phyloP scores from a whole-genome alignment of 2,329 filamentous ascomycete species.

The Apiospora aurea region DNA sequence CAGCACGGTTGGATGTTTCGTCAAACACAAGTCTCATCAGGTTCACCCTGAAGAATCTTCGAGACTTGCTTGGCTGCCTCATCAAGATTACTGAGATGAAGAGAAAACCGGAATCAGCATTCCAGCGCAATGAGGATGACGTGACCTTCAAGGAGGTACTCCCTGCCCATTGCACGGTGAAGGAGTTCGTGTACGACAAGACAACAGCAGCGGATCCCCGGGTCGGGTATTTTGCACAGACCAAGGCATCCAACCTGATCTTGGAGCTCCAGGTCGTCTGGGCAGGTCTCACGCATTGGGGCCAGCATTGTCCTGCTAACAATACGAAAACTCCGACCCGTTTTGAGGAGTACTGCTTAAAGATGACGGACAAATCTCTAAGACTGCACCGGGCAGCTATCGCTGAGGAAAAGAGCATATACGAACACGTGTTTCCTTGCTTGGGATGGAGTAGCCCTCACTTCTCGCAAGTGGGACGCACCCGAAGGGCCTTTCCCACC shows the following conservation, averaged over 20 bases:
- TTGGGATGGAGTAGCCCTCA: not conserved
- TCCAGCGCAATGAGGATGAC: conserved; percentile 7
- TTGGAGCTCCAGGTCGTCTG: conserved; percentile 32
- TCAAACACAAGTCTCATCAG: conserved; percentile 29
- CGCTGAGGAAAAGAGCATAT: not conserved
- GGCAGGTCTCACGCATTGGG: conserved; percentile 29
- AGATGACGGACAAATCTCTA: conserved; percentile 31
- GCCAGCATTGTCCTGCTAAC: conserved; percentile 1
- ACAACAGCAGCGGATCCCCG: conserved; percentile 24
- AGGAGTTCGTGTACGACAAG: conserved; percentile 35
- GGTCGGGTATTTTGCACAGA: conserved; percentile 35
- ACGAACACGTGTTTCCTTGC: not conserved
- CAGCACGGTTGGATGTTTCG: conserved; percentile 36
- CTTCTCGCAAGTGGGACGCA: not conserved
- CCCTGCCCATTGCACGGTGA: conserved; percentile 37
- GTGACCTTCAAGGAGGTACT: conserved; percentile 27
- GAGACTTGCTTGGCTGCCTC: conserved; percentile 35
- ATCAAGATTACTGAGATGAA: conserved; percentile 33
- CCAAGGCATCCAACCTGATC: conserved; percentile 26
- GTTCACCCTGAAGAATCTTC: conserved; percentile 31
- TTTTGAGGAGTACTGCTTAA: conserved; percentile 33
- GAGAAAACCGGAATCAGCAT: conserved; percentile 21
- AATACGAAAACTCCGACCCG: conserved; percentile 19
- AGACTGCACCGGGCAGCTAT: conserved; percentile 25
- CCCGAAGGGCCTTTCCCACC: not conserved